Conservation (phyloP, 1,139 yeast genomes). For the Saccharomyces pastorianus region DNA sequence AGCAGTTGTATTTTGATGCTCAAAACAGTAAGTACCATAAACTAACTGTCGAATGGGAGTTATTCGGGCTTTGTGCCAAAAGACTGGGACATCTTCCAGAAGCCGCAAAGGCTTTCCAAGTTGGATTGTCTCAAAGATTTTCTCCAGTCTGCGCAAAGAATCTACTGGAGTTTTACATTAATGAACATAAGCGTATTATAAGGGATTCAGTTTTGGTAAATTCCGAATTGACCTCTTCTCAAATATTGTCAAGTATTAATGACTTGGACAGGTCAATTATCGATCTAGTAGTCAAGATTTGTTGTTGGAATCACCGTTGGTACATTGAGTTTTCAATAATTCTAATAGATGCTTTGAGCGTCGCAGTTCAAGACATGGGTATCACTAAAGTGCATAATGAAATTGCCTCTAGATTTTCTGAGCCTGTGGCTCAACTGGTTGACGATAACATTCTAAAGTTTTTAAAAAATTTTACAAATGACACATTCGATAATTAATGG, state of each 20-base stretch:
- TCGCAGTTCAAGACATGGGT: slow-evolving; percentile 68
- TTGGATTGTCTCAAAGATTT: too few relatives aligned
- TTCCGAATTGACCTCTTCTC: slow-evolving; percentile 22
- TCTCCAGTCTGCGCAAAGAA: slow-evolving; percentile 76
- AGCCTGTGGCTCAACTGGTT: slow-evolving; percentile 31
- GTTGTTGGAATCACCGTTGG: slow-evolving; percentile 98
- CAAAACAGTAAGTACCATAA: slow-evolving; percentile 73
- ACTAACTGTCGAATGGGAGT: slow-evolving; percentile 88
- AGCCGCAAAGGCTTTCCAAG: too few relatives aligned
- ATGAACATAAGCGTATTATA: slow-evolving; percentile 30
- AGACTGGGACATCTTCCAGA: too few relatives aligned
- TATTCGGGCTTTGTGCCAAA: slow-evolving; percentile 70
- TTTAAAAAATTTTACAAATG: slow-evolving; percentile 24
- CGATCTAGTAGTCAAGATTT: slow-evolving; percentile 62
- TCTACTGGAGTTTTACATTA: slow-evolving; percentile 55
- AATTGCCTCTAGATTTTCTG: slow-evolving; percentile 63
- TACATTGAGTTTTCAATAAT: slow-evolving; percentile 80
- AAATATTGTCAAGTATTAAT: slow-evolving; percentile 30
- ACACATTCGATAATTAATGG: slow-evolving; percentile 21
- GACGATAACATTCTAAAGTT: slow-evolving; percentile 30
- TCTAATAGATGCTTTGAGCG: slow-evolving; percentile 47
- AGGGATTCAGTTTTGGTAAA: slow-evolving; percentile 16
- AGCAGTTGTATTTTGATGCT: slow-evolving; percentile 73
- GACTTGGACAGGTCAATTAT: slow-evolving; percentile 54
- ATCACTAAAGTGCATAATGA: slow-evolving; percentile 66